Percentiles rank a stretch among this genome's conserved stretches.
phyloP scores from a whole-genome alignment of 208 protist genomes.

The Leishmania tropica region DNA sequence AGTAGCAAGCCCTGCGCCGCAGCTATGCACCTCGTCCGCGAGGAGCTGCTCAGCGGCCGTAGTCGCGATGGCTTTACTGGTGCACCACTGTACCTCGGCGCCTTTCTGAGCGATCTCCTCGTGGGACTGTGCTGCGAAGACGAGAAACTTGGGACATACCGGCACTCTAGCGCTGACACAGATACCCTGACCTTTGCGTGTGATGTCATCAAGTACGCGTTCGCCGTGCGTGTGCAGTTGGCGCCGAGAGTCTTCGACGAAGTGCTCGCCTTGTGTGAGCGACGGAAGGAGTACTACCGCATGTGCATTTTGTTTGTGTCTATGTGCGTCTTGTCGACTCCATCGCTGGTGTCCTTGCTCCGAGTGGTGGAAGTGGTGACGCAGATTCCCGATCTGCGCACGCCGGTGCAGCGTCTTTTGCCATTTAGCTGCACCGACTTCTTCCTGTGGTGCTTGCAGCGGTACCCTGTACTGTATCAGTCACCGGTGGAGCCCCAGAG shows the following conservation, averaged over 20 bases:
- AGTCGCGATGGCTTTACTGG: conserved; percentile 32
- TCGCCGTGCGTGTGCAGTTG: conserved; percentile 46
- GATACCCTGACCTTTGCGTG: conserved; percentile 54
- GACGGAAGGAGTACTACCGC: conserved; percentile 41
- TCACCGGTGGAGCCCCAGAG: neutral
- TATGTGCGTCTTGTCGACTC: conserved; percentile 74
- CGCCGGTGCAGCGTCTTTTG: conserved; percentile 25
- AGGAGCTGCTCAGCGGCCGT: conserved; percentile 68
- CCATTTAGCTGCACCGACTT: conserved; percentile 33
- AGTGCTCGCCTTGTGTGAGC: conserved; percentile 59
- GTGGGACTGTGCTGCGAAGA: conserved; percentile 40
- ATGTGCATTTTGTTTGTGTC: conserved; percentile 63
- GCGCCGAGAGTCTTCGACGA: conserved; percentile 62
- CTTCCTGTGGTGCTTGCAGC: conserved; percentile 58
- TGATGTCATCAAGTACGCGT: conserved; percentile 77
- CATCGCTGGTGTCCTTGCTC: conserved; percentile 50
- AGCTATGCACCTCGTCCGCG: conserved; percentile 58
- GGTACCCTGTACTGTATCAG: conserved; percentile 30
- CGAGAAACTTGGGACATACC: neutral
- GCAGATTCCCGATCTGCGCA: conserved; percentile 22
- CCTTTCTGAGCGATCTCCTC: conserved; percentile 84
- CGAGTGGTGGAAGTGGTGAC: conserved; percentile 55
- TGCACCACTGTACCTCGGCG: conserved; percentile 46
- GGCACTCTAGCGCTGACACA: neutral
- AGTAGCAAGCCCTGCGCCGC: conserved; percentile 33